A percentile compares a stretch with the other conserved stretches of the same genome.
phyloP scores from a whole-genome alignment of 2,329 filamentous ascomycete genomes.

The Neofusicoccum laricinum region DNA sequence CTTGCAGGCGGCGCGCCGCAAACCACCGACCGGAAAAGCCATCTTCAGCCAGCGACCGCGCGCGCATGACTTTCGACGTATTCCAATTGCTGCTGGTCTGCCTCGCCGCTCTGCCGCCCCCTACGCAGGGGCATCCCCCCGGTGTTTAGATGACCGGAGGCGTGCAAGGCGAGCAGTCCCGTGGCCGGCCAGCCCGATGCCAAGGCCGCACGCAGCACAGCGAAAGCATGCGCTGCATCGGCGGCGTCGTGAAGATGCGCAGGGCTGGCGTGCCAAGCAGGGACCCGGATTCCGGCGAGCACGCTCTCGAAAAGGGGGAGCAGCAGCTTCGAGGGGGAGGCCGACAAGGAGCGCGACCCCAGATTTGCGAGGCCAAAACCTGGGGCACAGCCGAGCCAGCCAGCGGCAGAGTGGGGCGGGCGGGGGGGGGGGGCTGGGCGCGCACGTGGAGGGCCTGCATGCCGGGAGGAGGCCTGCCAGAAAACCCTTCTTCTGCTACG shows the following conservation, averaged over 20 bases:
- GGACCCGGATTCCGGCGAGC: background rate
- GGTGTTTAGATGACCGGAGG: background rate
- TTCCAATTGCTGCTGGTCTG: background rate
- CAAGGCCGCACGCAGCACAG: background rate
- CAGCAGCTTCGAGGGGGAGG: background rate
- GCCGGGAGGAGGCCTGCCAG: background rate
- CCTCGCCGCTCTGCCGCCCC: background rate
- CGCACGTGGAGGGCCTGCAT: conserved; percentile 11
- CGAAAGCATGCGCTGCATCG: background rate
- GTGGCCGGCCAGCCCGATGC: background rate
- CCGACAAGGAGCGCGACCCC: conserved; percentile 2
- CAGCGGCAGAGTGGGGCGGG: background rate
- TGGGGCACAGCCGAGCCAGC: background rate
- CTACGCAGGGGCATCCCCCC: background rate
- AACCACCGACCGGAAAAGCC: too few species aligned
- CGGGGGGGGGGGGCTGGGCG: background rate
- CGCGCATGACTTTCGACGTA: background rate
- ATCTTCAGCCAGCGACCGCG: too few species aligned
- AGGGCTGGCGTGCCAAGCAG: background rate
- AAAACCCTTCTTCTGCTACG: background rate
- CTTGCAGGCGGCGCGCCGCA: background rate
- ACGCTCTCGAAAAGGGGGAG: background rate
- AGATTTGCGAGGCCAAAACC: conserved; percentile 11
- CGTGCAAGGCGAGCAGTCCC: conserved; percentile 3
- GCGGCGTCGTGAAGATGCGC: background rate